phyloP scores from a whole-genome alignment of 805 yeast species.

The Ogataea trehaloabstinens region DNA sequence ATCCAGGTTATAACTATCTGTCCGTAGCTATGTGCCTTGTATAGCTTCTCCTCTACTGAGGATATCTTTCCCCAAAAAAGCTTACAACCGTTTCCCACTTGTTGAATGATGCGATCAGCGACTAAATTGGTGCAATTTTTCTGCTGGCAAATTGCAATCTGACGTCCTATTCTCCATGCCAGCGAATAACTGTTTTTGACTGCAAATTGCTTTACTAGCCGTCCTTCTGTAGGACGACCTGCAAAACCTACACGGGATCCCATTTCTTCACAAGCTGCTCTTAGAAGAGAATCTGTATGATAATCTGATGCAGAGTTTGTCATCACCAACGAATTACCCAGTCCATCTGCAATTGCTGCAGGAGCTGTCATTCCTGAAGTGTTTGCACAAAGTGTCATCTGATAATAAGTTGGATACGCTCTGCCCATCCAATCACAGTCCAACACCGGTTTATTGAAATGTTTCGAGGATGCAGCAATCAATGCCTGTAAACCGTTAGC shows the following conservation, averaged over 20 bases:
- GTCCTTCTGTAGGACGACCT: slow-evolving; percentile 21
- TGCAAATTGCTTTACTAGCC: slow-evolving; percentile 12
- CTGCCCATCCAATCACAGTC: slow-evolving; percentile 49
- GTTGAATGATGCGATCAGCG: slow-evolving; percentile 34
- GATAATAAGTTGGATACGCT: slow-evolving; percentile 44
- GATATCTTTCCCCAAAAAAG: slow-evolving; percentile 42
- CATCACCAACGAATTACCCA: slow-evolving; percentile 36
- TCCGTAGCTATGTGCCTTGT: slow-evolving; percentile 44
- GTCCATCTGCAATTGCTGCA: slow-evolving; percentile 33
- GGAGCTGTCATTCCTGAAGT: slow-evolving; percentile 20
- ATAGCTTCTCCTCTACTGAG: slow-evolving; percentile 39
- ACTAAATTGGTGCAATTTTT: slow-evolving; percentile 32
- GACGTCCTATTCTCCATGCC: slow-evolving; percentile 48
- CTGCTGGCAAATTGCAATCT: slow-evolving; percentile 36
- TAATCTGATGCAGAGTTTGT: slow-evolving; percentile 31
- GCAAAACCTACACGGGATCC: slow-evolving; percentile 38
- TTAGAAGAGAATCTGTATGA: slow-evolving; percentile 34
- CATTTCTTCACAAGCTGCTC: slow-evolving; percentile 41
- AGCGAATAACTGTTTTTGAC: slow-evolving; percentile 32
- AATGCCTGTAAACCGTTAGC: slow-evolving; percentile 38
- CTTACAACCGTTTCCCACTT: slow-evolving; percentile 35
- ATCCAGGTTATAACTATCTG: slow-evolving; percentile 30
- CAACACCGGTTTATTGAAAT: slow-evolving; percentile 25
- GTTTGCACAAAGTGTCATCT: slow-evolving; percentile 33
- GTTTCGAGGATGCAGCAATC: slow-evolving; percentile 16